Conservation (phyloP, 1,284 basidiomycete genomes). For the Sporisorium graminicola region DNA sequence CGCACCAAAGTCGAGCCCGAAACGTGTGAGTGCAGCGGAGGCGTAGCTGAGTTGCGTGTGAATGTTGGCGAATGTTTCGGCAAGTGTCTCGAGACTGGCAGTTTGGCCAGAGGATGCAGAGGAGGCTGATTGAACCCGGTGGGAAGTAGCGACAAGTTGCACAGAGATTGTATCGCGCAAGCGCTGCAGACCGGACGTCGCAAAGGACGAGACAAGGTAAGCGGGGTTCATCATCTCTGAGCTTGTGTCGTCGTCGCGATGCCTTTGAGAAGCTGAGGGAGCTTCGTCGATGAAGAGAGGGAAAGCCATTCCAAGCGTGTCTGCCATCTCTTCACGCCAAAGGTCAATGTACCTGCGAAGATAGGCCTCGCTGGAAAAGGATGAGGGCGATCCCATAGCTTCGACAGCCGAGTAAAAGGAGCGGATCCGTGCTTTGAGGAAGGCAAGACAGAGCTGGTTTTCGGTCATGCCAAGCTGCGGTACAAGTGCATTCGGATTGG, state of each 20-base stretch:
- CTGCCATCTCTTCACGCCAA: slow-evolving; percentile 91
- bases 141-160: slow-evolving; percentile 18
- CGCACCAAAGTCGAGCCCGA: slow-evolving; percentile 47
- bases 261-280: not conserved
- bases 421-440: slow-evolving; percentile 76
- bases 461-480: slow-evolving; percentile 73
- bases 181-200: slow-evolving; percentile 22
- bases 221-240: slow-evolving; percentile 22
- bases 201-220: slow-evolving; percentile 42
- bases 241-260: no score
- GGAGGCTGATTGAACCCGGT: not conserved
- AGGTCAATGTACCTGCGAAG: slow-evolving; percentile 81
- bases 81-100: slow-evolving; percentile 23
- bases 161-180: slow-evolving; percentile 20
- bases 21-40: slow-evolving; percentile 33
- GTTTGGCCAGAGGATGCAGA: slow-evolving; percentile 2
- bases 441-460: slow-evolving; percentile 77
- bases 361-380: slow-evolving; percentile 32
- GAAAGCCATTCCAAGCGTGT: slow-evolving; percentile 87
- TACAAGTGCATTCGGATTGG: not conserved
- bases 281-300: slow-evolving; percentile 86
- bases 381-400: slow-evolving; percentile 32
- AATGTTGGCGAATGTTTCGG: slow-evolving; percentile 28
- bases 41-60: slow-evolving; percentile 51
- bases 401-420: slow-evolving; percentile 74